These are phyloP conservation scores for Linum usitatissimum DNA, from an alignment of 345 rosid species.

Conservation along the genomic window DNA sequence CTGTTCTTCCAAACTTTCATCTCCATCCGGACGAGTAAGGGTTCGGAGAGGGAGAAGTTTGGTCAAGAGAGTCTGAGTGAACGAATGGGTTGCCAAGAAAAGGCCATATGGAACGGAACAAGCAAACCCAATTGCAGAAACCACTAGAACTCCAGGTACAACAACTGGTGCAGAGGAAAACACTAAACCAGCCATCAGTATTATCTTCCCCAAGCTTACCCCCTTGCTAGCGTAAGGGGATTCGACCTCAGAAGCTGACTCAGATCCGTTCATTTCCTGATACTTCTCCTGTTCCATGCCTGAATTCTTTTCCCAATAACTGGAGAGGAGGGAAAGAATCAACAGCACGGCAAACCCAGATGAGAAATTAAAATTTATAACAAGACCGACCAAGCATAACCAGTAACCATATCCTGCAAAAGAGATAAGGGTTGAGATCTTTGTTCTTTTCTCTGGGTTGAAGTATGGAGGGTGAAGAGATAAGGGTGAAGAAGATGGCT, in stretches of 20 bases:
- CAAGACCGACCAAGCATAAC: background rate
- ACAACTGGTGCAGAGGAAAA: constrained; percentile 49
- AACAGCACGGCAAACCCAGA: background rate
- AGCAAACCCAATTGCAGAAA: constrained; percentile 45
- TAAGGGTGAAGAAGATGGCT: background rate
- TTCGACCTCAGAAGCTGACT: background rate
- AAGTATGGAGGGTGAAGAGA: background rate
- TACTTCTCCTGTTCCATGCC: background rate
- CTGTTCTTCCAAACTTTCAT: background rate
- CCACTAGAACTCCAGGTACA: constrained; percentile 53
- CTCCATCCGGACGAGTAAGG: background rate
- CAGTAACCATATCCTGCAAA: background rate
- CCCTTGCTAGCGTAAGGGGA: constrained; percentile 22
- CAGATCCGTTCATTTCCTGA: background rate
- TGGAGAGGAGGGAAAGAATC: background rate
- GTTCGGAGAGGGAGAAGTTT: constrained; percentile 36
- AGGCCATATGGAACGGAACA: constrained; percentile 52
- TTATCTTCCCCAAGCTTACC: constrained; percentile 39
- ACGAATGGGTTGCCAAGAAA: constrained; percentile 56
- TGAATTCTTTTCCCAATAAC: background rate
- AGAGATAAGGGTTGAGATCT: background rate
- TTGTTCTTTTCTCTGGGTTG: background rate
- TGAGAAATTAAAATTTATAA: background rate
- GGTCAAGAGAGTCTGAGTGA: constrained; percentile 59
- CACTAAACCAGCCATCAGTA: constrained; percentile 41